phyloP scores from a whole-genome alignment of 1,284 basidiomycete genomes.

The Pseudomicrostroma phylloplanum region DNA sequence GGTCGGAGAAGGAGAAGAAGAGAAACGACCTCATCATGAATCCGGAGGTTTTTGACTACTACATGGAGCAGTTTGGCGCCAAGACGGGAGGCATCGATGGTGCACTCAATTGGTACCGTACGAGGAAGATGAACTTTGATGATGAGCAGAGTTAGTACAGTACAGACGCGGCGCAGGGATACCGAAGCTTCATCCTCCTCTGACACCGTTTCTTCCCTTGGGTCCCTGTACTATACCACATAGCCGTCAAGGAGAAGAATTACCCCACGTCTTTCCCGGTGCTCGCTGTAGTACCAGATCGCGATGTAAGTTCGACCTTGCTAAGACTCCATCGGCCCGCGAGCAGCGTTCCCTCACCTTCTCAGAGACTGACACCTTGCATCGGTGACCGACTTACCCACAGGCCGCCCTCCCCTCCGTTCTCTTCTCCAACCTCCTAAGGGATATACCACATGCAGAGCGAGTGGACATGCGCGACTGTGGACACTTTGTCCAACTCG shows the following conservation, averaged over 20 bases:
- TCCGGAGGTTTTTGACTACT: background rate
- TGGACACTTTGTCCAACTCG: constrained; percentile 1
- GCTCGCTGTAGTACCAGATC: background rate
- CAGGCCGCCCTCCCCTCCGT: background rate
- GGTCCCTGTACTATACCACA: background rate
- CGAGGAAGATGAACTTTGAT: background rate
- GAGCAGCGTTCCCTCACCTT: background rate
- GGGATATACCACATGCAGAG: background rate
- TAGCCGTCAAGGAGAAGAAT: background rate
- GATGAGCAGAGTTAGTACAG: background rate
- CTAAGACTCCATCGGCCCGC: background rate
- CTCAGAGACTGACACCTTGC: background rate
- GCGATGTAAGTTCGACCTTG: background rate
- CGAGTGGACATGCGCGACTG: background rate
- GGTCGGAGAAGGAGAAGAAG: too few relatives aligned
- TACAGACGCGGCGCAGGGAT: too few relatives aligned
- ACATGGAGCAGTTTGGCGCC: background rate
- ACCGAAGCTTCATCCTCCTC: constrained; percentile 56
- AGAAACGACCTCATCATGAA: background rate
- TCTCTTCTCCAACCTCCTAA: background rate
- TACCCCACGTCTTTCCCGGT: background rate
- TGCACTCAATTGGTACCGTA: background rate
- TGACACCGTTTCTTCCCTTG: constrained; percentile 67
- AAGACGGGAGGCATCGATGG: background rate
- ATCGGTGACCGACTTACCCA: background rate